A percentile compares a stretch with the other conserved stretches of the same genome.
Conservation (phyloP, 345 rosid species). For the Dimocarpus longan region DNA sequence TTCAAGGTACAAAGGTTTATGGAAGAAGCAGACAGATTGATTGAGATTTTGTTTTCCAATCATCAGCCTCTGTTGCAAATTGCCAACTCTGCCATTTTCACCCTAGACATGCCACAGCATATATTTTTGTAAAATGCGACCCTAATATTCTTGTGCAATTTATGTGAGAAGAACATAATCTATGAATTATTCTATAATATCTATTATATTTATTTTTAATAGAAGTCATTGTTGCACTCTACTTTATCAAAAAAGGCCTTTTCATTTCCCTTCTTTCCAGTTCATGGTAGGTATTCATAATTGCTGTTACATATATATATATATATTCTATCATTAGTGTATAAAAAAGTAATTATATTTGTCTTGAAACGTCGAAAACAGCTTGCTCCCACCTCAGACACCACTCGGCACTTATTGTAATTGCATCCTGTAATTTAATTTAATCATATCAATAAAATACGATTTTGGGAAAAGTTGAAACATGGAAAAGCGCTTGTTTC, state of each 20-base stretch:
- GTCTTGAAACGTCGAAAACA: neutral
- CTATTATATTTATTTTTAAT: neutral
- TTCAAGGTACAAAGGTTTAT: neutral
- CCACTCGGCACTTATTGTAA: neutral
- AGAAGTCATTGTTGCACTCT: neutral
- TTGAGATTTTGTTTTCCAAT: conserved; percentile 9
- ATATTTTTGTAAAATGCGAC: neutral
- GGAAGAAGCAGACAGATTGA: neutral
- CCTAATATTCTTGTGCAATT: neutral
- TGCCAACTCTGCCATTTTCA: neutral
- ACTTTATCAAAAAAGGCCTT: neutral
- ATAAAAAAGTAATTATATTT: neutral
- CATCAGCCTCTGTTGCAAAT: neutral
- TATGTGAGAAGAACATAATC: neutral
- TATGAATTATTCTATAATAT: neutral
- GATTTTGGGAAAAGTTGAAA: neutral
- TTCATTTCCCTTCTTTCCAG: neutral
- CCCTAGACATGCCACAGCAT: neutral
- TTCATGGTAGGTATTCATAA: neutral
- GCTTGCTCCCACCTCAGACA: neutral
- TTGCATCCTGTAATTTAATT: neutral
- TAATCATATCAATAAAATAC: neutral
- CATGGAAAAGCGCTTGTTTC: neutral
- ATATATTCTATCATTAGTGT: neutral
- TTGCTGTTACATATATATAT: neutral